A percentile compares a stretch with the other conserved stretches of the same genome.
These are phyloP conservation scores for Neonectria sp. DNA, from an alignment of 2,329 filamentous ascomycete species.

Conservation along the genomic window DNA sequence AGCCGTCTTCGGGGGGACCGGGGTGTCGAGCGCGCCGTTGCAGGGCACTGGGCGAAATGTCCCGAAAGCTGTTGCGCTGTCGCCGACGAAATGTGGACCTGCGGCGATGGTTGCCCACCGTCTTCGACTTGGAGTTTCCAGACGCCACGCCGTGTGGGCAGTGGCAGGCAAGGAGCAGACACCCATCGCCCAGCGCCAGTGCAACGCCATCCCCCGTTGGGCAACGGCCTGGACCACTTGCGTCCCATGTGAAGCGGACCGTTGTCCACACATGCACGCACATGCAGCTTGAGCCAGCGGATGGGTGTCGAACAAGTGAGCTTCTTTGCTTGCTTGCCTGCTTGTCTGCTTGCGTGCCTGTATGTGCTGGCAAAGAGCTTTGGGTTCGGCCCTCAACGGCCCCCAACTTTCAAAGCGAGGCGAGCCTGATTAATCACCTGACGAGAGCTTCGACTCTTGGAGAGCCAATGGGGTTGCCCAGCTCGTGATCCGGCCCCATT, in stretches of 20 bases:
- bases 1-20: slow-evolving; percentile 42
- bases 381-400: slow-evolving; percentile 7
- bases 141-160: slow-evolving; percentile 35
- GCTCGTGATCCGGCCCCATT: slow-evolving; percentile 17
- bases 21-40: slow-evolving; percentile 34
- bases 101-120: slow-evolving; percentile 19
- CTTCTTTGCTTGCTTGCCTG: slow-evolving; percentile 21
- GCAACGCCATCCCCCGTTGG: slow-evolving; percentile 29
- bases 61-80: slow-evolving; percentile 35
- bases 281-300: slow-evolving; percentile 42
- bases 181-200: slow-evolving; percentile 18
- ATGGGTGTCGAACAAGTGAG: slow-evolving; percentile 30
- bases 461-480: slow-evolving; percentile 7
- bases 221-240: slow-evolving; percentile 30
- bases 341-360: slow-evolving; percentile 19
- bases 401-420: slow-evolving; percentile 9
- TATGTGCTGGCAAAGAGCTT: slow-evolving; percentile 25
- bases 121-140: slow-evolving; percentile 1
- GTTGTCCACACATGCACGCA: slow-evolving; percentile 39
- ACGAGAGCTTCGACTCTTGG: neutral
- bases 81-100: slow-evolving; percentile 28
- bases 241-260: slow-evolving; percentile 44
- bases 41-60: slow-evolving; percentile 42
- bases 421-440: slow-evolving; percentile 11
- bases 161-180: slow-evolving; percentile 16